Evolutionary conservation across 177 flowering plant genomes (phyloP), one percentile per base, ranked within the genome.

Genomic region (Vitis hybrid): DNA sequence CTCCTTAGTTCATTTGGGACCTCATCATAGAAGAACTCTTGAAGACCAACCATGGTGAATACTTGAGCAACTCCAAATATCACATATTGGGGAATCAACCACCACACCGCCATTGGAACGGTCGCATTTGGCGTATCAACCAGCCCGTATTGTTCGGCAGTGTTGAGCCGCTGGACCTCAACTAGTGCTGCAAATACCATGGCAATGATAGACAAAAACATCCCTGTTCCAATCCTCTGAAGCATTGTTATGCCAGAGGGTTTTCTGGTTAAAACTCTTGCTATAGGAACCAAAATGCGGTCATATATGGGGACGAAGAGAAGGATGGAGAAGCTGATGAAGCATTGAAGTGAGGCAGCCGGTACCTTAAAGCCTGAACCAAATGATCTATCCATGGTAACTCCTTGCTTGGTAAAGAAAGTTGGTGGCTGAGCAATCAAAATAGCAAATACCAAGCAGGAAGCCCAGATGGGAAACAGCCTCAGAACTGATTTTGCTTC

Each of bases 341-440:
- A 17, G 75, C 58, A 4, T 65, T 70, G 3, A 67, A 6, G 6
- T 66, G 18, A 35, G 6, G 40, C 40, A 35, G 40, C 40, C 6
- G 40, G 40, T 35, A 35, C 6, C 40, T 4, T 6, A 32, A 67
- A 52, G 60, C 18, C 52, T 11, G 69, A n/a, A 11, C 52, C 62
- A 19, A 74, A 18, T 30, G 78, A 65, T 52, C 78, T 32, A 48
- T 70, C 78, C 71, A 71, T 71, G 1, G 74, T 67, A 13, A 49
- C 19, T 27, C 74, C 74, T 67, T 75, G 78, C 19, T 75, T 67
- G 59, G 74, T 71, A 65, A 66, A 75, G 40, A 70, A 72, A 8
- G 78, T 75, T 14, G 71, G 19, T 4, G 55, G 24, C 57, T 71
- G 78, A 48, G 74, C 64, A 62, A 66, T 52, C 6, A 58, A 66